Base-by-base conservation (phyloP, 108 stramenopile genomes). In the Nannochloropsis salina region DNA sequence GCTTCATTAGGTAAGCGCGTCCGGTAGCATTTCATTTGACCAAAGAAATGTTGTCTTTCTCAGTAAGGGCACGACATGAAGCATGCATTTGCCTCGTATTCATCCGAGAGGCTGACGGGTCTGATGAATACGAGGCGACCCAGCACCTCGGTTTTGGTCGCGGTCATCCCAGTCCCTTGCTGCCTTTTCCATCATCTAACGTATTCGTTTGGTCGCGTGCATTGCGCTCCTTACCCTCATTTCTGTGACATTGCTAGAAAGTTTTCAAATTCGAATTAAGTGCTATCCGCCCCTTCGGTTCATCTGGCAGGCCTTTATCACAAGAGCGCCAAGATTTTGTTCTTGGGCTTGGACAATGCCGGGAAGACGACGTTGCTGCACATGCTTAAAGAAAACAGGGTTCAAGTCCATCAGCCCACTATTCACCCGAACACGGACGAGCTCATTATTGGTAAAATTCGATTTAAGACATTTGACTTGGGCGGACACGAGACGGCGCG, bases 291-390 rank as follows among this genome's bases (percentile, higher is more conserved):
- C 43, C 82, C 42, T 45, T 42, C 87, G 42, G 31, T 12, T 43
- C 22, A 85, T 21, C 31, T 31, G 31, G 31, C 80, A 98, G 98
- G 98, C 18, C 93, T 99, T 31, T 98, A 97, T 89, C 96, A 98
- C 94, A 99, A 99, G 92, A 97, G 97, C 90, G 99, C 99, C 86
- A 99, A 99, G 90, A 98, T 99, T 90, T 92, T 99, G 80, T 99
- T 99, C 90, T 90, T 97, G 88, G 99, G 99, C 12, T 87, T 99
- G n/a, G 99, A 99, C 91, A 98, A 98, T 92, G 99, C 99, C 43
- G 99, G 99, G 20, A 99, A 99, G 89, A 99, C 99, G 74, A 97
- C 96, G 40, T 86, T 98, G 61, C 93, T 98, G 43, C 95, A 96
- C 90, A 96, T 98, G 96, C 93, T 98, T 43, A 98, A 98, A 89